Evolutionary conservation across 306 rosid genomes (phyloP), one percentile per base, ranked within the genome.

Genomic region (Lathyrus sativus): DNA sequence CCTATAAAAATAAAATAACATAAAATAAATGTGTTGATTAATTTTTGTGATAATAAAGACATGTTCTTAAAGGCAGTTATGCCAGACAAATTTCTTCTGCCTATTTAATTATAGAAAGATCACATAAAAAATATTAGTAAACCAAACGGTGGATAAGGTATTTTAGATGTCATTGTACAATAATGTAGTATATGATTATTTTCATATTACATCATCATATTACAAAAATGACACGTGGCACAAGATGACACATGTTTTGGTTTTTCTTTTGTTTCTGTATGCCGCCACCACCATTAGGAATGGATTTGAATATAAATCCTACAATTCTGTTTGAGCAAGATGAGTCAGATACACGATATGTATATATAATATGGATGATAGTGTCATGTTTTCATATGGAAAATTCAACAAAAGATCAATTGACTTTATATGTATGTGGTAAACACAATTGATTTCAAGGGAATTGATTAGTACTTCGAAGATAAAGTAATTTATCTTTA

Each of bases 271-370:
- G 37, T 46, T 5, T 13, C 3, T 46, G 15, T 44, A 4, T n/a
- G n/a, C n/a, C 49, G 13, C 49, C 17, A 43, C 7, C 48, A 4
- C 15, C 17, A 11, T 17, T 4, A 11, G 49, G 12, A 13, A 44
- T 44, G 14, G n/a, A 38, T 28, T 11, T 2, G 18, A 26, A 69
- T 29, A 61, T 58, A 37, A 76, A 62, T 19, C 53, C 17, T 28
- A 57, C 15, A 48, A 68, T 63, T 76, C 37, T 45, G 45, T 22
- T 62, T 73, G 71, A 43, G 53, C 51, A 76, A 58, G 85, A 76
- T 81, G 79, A 73, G 62, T 81, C 82, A 62, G 49, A 42, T 31
- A 59, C 71, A 75, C 70, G n/a, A 62, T 7, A 55, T 67, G 60
- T 15, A 41, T 53, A 10, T 65, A 37, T 15, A 65, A 59, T 66